Evolutionary conservation across 768 basidiomycete species (phyloP), one percentile per base, ranked within the genome.

Genomic region (Termitomyces sp.): DNA sequence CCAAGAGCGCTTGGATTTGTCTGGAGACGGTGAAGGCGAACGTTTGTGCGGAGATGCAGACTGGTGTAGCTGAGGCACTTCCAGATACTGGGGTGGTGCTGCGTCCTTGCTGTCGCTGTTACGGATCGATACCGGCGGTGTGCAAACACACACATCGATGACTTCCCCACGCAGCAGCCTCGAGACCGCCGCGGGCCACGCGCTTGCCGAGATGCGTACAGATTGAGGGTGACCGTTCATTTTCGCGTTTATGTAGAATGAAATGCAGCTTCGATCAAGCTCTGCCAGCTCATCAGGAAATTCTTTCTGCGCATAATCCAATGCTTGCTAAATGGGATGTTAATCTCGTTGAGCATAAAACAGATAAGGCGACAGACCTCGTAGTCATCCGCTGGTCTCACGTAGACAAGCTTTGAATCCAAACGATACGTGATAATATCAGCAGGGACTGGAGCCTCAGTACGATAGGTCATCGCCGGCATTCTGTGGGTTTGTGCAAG

Each of bases 381-480:
- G 54, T 80, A 81, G 43, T 67, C 64, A 32, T 64, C 51, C 10
- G 76, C 71, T 0, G 74, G 75, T 1, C 71, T 73, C 0, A 85
- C 82, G 44, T 80, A 83, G 15, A 83, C 77, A n/a, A 81, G 67
- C 26, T 73, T 61, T 8, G 68, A 63, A 0, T 71, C 63, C 5
- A 69, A 67, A 26, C 78, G 75, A 55, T 83, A 83, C 17, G 77
- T 82, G 55, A 84, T 66, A 51, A 83, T 70, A 38, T 82, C 78
- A 5, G 73, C 61, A 11, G 71, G 69, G 4, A 66, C 57, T 5
- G 65, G 46, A 30, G 67, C 62, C 15, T 50, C 58, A 30, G 60
- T 55, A 37, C 65, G 63, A 53, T 63, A 59, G 35, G 60, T 60
- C 50, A 56, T 56, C 4, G 44, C 44, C 19, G 66, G 60, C 64